Evolutionary conservation across 2,329 filamentous ascomycete genomes (phyloP), one percentile per base, ranked within the genome.

Genomic region (Cladosporium cucumerinum): DNA sequence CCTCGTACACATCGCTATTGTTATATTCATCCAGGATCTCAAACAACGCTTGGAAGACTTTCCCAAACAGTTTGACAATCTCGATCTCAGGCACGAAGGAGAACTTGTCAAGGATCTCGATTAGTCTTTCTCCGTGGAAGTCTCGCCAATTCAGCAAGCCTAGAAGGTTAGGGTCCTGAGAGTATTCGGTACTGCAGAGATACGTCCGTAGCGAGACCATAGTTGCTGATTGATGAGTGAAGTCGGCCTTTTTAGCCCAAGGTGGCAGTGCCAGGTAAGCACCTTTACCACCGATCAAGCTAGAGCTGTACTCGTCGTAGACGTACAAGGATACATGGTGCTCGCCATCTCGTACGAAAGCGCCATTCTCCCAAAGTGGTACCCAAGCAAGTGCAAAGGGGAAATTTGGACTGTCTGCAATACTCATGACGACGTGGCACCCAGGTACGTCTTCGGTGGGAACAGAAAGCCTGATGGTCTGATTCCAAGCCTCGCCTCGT

Each of bases 41-140:
- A 74, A 99, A 99, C 0, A 99, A 85, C 0, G 92, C 87, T 76
- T 97, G 92, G 61, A 99, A 89, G 1, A 98, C 93, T 71, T 96
- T 90, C 68, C 86, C 90, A 8, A 98, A 81, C 49, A 98, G 85
- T 80, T 98, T 99, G 67, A 99, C 95, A 36, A 99, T 91, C 78
- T 99, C 96, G 64, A 98, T 97, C 75, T 99, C 95, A 0, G 95
- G 91, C 0, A 99, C 93, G 70, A 98, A 98, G 23, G 93, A 88
- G 57, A 98, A 86, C 69, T 93, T 89, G 74, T 90, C 90, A 49
- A 99, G 80, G 0, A 96, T 81, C 26, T 87, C 84, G 0, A 91
- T 83, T 1, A 98, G 82, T 39, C 93, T 87, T 30, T 88, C 87
- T 54, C 88, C 85, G 0, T 88, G 83, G 30, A 72, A 72, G 14